These are phyloP conservation scores for Penicillium sp. DNA, from an alignment of 2,329 filamentous ascomycete genomes.

Conservation along the genomic window DNA sequence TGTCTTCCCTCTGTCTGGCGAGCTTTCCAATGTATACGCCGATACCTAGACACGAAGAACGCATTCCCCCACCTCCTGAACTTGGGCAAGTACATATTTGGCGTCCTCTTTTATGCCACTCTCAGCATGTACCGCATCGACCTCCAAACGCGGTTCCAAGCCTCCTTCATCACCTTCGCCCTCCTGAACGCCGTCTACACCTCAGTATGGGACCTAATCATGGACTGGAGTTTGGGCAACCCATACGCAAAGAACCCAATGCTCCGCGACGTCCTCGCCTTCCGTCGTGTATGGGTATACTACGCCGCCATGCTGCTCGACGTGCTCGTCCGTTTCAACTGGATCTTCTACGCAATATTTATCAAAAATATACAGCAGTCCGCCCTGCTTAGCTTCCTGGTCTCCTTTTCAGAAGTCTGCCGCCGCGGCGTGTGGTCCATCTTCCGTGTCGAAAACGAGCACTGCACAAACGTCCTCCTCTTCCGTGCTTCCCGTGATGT, in stretches of 20 bases:
- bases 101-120: constrained; percentile 73
- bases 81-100: constrained; percentile 84
- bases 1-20: constrained; percentile 86
- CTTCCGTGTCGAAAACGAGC: constrained; percentile 95
- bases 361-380: constrained; percentile 77
- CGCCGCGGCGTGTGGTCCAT: constrained; percentile 87
- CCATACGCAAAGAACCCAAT: constrained; percentile 64
- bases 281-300: constrained; percentile 78
- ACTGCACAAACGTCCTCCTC: constrained; percentile 84
- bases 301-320: constrained; percentile 81
- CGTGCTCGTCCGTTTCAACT: constrained; percentile 82
- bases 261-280: constrained; percentile 74
- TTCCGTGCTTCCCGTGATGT: constrained; percentile 89
- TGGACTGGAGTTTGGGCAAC: constrained; percentile 94
- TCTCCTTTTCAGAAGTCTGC: constrained; percentile 75
- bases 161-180: constrained; percentile 75
- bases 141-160: constrained; percentile 54
- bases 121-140: constrained; percentile 82
- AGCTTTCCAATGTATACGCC: constrained; percentile 82
- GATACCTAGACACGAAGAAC: constrained; percentile 82
- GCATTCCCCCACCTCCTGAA: constrained; percentile 91
- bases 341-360: constrained; percentile 91
- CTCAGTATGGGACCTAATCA: constrained; percentile 88
- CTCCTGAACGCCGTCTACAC: constrained; percentile 79
- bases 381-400: constrained; percentile 73